A percentile compares a stretch with the other conserved stretches of the same genome.
Evolutionary conservation across 2,329 filamentous ascomycete species (phyloP).

Genomic region (Scedosporium apiospermum): DNA sequence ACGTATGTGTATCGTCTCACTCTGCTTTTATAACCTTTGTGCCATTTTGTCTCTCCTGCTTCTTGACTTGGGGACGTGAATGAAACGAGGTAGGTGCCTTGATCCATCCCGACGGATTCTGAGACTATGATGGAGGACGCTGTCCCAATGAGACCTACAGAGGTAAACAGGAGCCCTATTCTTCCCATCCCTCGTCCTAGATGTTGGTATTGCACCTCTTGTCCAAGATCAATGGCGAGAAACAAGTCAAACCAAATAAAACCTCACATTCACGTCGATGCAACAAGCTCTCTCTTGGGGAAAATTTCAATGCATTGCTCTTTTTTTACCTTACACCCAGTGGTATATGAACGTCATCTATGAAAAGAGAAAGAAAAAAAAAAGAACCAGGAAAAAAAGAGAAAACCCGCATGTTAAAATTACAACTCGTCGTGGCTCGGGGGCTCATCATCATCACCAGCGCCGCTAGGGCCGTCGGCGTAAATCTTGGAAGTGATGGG

Average conservation of each 20-base stretch:
- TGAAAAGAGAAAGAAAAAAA: slow-evolving; percentile 2
- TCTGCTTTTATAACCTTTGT: background rate
- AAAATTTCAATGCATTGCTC: slow-evolving; percentile 5
- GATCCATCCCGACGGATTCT: background rate
- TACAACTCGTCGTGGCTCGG: slow-evolving; percentile 73
- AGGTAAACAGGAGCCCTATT: no score
- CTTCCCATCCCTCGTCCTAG: no score
- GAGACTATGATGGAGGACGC: background rate
- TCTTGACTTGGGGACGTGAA: background rate
- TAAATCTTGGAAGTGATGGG: slow-evolving; percentile 99
- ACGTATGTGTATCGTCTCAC: background rate
- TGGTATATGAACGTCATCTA: slow-evolving; percentile 7
- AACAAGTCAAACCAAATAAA: background rate
- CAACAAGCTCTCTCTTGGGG: background rate
- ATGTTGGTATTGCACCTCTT: no score
- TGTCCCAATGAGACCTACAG: no score
- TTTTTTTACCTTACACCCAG: slow-evolving; percentile 3
- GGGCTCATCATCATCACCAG: slow-evolving; percentile 61
- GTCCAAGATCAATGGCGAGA: no score
- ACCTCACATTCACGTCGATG: no score
- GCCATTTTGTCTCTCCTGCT: background rate
- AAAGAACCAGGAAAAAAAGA: background rate
- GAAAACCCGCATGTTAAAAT: slow-evolving; percentile 16
- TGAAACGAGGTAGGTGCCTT: no score
- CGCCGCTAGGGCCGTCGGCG: slow-evolving; percentile 52